Base-by-base conservation (phyloP, 1,284 basidiomycete species). In the Cutaneotrichosporon arboriforme region DNA sequence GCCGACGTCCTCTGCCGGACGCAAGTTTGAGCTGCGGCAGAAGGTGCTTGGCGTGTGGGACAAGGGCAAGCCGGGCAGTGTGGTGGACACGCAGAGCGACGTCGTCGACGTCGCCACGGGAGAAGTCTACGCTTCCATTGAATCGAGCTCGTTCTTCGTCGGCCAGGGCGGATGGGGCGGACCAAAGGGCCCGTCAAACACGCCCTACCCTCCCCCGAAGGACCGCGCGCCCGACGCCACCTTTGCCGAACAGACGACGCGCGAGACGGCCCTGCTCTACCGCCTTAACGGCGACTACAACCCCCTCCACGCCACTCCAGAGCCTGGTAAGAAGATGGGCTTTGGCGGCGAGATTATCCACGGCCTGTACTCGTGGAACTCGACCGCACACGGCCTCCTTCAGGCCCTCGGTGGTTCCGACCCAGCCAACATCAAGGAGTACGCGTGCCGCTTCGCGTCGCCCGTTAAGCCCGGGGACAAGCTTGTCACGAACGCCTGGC, bases 281-380 rank as follows among this genome's bases (percentile, higher is more conserved):
- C 56, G 56, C 46, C 52, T 58, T 18, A 58, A 58, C 52, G 56
- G 56, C 34, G 56, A 58, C 56, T 58, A 58, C 56, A 58, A 58
- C 56, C 56, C 56, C 14, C 56, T 58, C 8, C 56, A 58, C 52
- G 56, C 56, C 7, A 54, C 52, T 17, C 56, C 56, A n/a, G 56
- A 58, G 56, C 56, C 56, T 10, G 56, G 56, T 36, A 47, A 54
- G 49, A 46, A 58, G 56, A 58, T 58, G 56, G 56, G 56, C 46
- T 58, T 58, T 20, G 56, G 56, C 46, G 56, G 52, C 42, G 52
- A 54, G 49, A 58, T 58, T 35, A 58, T 58, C 56, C 56, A 58
- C 56, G 56, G 56, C 23, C 56, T 58, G 18, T 58, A 58, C 56
- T 49, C 46, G 46, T 58, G 56, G 56, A 58, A 58, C 56, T 49